Base-by-base conservation (phyloP, 176 grass and related monocot genomes). In the Areca catechu region DNA sequence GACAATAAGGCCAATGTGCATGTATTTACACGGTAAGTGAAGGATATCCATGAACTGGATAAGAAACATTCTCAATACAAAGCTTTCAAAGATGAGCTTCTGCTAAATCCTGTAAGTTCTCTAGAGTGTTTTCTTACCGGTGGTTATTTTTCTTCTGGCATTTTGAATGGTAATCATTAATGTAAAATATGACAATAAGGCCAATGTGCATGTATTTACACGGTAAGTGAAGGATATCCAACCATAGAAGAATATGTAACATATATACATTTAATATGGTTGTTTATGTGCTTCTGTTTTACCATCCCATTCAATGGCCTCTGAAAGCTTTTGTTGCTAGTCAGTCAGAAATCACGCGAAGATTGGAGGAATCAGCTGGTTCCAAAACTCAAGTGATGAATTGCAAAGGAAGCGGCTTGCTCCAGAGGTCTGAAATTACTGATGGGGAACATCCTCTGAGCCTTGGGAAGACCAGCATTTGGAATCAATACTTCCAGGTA, bases 401-500 rank as follows among this genome's bases (percentile, higher is more conserved):
- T 79, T 71, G 62, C 66, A 74, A 85, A 77, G 81, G 77, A 30
- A 79, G 64, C 22, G 92, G 86, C 16, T 76, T 97, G 19, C 80
- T 97, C 56, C 71, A 86, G 48, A 91, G 92, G 51, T 85, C 86
- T 3, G 75, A 82, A 49, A 85, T 97, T 67, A 52, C 74, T 71
- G 78, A 72, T 54, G 92, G 83, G 50, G 92, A 97, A 54, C 92
- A 97, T 78, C 92, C 92, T 60, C 58, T 97, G 67, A 97, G 86
- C 62, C 86, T 97, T 30, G 81, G 77, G 24, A 81, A 91, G 83
- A 88, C 78, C 71, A 97, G 92, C 66, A 83, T 97, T 29, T 97
- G 86, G 92, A 97, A 97, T 71, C 84, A 88, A 75, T 82, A 88
- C 61, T 97, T 97, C 72, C 92, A 97, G 83, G 92, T 97, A 74